These are phyloP conservation scores for Circinella umbellata DNA, from an alignment of 371 early-diverging fungal species.

Conservation along the genomic window DNA sequence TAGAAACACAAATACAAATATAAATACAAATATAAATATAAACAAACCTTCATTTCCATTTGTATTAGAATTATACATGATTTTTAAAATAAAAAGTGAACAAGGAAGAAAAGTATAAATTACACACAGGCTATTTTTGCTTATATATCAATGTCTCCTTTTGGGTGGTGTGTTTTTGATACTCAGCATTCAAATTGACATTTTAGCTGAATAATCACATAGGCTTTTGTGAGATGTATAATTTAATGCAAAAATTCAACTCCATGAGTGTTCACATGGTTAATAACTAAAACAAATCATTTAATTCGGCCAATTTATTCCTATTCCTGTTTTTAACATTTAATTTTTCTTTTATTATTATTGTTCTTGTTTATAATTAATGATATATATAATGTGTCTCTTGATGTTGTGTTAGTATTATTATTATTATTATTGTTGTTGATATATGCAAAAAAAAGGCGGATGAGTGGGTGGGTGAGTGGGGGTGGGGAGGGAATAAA, in stretches of 20 bases:
- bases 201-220: not conserved
- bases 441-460: conserved; percentile 7
- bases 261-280: not conserved
- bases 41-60: not conserved
- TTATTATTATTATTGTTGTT: not conserved
- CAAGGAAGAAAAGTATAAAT: not conserved
- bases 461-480: no score
- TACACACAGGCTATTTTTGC: not conserved
- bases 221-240: not conserved
- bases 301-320: not conserved
- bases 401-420: no score
- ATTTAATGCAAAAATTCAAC: not conserved
- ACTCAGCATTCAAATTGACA: not conserved
- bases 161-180: not conserved
- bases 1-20: not conserved
- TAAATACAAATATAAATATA: no score
- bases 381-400: not conserved
- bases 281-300: not conserved
- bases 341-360: not conserved
- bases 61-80: not conserved
- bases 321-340: not conserved
- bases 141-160: not conserved
- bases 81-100: not conserved
- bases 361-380: not conserved
- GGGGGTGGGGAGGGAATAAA: no score